Evolutionary conservation across 2,329 filamentous ascomycete species (phyloP), one percentile per base, ranked within the genome.

Genomic region (Hypoxylon sp.): DNA sequence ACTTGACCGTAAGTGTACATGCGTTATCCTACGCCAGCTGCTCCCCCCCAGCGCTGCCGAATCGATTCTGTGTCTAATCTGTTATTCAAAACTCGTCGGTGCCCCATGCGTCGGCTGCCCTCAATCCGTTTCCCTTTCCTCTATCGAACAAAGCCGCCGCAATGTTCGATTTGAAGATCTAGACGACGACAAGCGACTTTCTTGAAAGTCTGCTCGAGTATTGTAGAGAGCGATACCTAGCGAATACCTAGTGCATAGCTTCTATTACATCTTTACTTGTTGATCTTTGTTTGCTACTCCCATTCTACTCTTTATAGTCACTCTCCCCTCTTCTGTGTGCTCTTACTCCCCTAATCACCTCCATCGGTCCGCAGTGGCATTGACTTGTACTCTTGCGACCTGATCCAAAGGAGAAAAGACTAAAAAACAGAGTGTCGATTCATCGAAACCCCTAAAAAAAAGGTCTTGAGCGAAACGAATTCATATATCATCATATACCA

Each of bases 141-240:
- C 74, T 77, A 83, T 83, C 84, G 83, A 86, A 84, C 83, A 81
- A 83, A 78, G 80, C 80, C 80, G 81, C 79, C 82, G 82, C 82
- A 78, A 87, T 88, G 85, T 85, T 86, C 83, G 83, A 82, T 79
- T 83, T 76, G 77, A 80, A 80, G 81, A 81, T 86, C 79, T 87
- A 83, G 83, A 83, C 78, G 78, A 80, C 77, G 74, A 81, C 83
- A 83, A 85, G 85, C 85, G 75, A 77, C 75, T 76, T 70, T 86
- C 80, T 80, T 78, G 74, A 82, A 83, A 86, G 85, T 87, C 85
- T 85, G 85, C 85, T 86, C 72, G 58, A 74, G 68, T 81, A 77
- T 77, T 73, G 77, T 65, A 71, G 63, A 74, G 63, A 74, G 39
- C 65, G 39, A 66, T 68, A 70, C 55, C 24, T 42, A 54, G 39